Percentiles rank a stretch among this genome's conserved stretches.
phyloP scores from a whole-genome alignment of 306 rosid genomes.

The Morella rubra region DNA sequence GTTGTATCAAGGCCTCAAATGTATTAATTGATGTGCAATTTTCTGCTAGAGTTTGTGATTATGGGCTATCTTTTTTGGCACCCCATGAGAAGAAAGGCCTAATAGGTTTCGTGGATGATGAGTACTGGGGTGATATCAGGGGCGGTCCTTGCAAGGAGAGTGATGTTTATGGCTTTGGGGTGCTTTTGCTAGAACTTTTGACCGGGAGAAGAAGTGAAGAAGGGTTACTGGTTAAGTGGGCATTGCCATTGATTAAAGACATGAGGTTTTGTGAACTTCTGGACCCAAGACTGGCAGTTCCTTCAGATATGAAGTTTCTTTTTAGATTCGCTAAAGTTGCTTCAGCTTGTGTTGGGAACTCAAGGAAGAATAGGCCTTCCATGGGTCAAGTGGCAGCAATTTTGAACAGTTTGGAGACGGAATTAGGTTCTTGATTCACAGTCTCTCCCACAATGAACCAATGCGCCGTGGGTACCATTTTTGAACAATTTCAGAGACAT shows the following conservation, averaged over 20 bases:
- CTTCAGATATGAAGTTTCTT: conserved; percentile 44
- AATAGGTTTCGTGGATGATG: conserved; percentile 64
- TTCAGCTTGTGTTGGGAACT: conserved; percentile 73
- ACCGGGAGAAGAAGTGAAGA: conserved; percentile 76
- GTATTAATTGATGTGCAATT: conserved; percentile 58
- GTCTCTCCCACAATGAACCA: neutral
- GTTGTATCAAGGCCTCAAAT: conserved; percentile 76
- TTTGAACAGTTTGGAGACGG: conserved; percentile 58
- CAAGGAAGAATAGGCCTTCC: conserved; percentile 73
- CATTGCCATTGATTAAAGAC: conserved; percentile 74
- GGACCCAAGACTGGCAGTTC: conserved; percentile 60
- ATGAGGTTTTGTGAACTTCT: conserved; percentile 51
- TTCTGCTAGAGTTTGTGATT: conserved; percentile 58
- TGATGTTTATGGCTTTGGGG: conserved; percentile 86
- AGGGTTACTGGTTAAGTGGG: conserved; percentile 69
- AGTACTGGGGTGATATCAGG: conserved; percentile 46
- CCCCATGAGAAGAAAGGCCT: conserved; percentile 50
- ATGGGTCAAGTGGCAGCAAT: conserved; percentile 69
- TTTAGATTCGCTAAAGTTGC: conserved; percentile 84
- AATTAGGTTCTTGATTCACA: conserved; percentile 32
- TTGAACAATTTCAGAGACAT: conserved; percentile 3
- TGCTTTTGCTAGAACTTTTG: conserved; percentile 71
- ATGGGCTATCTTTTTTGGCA: conserved; percentile 67
- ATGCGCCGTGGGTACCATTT: neutral
- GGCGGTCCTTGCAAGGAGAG: conserved; percentile 61